phyloP scores from a whole-genome alignment of 305 asterid genomes.

The Fraxinus angustifolia region DNA sequence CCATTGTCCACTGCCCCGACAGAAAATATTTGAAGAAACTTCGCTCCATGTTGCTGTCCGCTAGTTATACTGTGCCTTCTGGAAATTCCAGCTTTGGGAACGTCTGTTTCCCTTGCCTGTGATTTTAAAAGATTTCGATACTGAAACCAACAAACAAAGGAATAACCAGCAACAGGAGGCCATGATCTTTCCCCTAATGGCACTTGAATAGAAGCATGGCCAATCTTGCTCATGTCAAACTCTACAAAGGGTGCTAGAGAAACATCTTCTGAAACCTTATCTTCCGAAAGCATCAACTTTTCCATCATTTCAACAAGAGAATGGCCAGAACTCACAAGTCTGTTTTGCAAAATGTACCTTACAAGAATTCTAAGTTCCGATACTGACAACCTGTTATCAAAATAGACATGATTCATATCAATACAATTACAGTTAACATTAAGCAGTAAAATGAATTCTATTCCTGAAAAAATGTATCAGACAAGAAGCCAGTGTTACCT shows the following conservation, averaged over 20 bases:
- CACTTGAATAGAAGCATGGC: slow-evolving; percentile 97
- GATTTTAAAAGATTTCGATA: slow-evolving; percentile 70
- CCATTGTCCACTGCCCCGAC: slow-evolving; percentile 87
- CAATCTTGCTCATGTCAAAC: slow-evolving; percentile 91
- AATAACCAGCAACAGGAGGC: slow-evolving; percentile 99
- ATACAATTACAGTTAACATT: slow-evolving; percentile 6
- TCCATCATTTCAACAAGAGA: slow-evolving; percentile 92
- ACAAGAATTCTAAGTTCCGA: slow-evolving; percentile 85
- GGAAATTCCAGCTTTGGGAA: slow-evolving; percentile 54
- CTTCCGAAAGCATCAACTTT: slow-evolving; percentile 69
- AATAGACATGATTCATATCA: slow-evolving; percentile 22
- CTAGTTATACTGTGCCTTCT: slow-evolving; percentile 45
- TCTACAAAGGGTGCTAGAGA: slow-evolving; percentile 97
- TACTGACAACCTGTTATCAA: slow-evolving; percentile 71
- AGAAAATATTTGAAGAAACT: slow-evolving; percentile 72
- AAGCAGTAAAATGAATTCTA: slow-evolving; percentile 13
- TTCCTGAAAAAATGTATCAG: slow-evolving; percentile 14
- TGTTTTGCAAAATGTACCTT: slow-evolving; percentile 82
- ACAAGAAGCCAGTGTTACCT: slow-evolving; percentile 42
- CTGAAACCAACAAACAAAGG: slow-evolving; percentile 98
- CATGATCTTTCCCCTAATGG: slow-evolving; percentile 99
- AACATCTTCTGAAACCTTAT: slow-evolving; percentile 75
- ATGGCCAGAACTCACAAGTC: slow-evolving; percentile 65
- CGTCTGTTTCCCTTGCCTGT: slow-evolving; percentile 61
- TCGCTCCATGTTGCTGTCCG: slow-evolving; percentile 55